Base-by-base conservation (phyloP, 2,329 filamentous ascomycete genomes). In the Calonectria fujianensis region DNA sequence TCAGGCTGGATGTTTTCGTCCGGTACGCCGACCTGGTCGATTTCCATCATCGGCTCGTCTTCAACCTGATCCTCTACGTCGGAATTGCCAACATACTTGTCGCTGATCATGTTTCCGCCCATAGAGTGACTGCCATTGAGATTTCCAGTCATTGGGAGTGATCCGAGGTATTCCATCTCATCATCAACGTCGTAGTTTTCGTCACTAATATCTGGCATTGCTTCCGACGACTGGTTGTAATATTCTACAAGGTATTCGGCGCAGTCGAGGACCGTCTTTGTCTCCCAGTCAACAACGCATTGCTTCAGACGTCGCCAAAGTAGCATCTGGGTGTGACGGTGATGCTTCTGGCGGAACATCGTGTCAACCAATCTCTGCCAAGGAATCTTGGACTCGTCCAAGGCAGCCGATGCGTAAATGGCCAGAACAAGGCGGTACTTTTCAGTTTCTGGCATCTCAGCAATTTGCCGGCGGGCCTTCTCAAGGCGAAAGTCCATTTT, bases 301-400 rank as follows among this genome's bases (percentile, higher is more conserved):
- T 83, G 81, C 73, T 82, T 85, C 59, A 87, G 75, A 5, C 86
- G 84, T 64, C 81, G 81, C 86, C 86, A 88, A 6, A 86, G 76
- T 5, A 88, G 80, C 71, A 83, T 81, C 41, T 85, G 86, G 0
- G 83, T 85, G 14, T 78, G 74, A 6, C 84, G 83, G 59, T 83
- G 83, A 83, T 85, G 88, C 39, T 81, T 84, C n/a, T 78, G 79
- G 51, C 86, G 84, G 69, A 86, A 87, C 8, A 81, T 76, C 50
- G 85, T 84, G 69, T 88, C 83, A 8, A 86, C 84, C 32, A 91
- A 80, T 31, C 80, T 83, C 45, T 80, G 77, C 90, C 90, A 92
- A 0, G 86, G 86, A 51, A 92, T 90, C 61, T 87, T 88, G 11
- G 80, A 77, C 67, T 91, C 90, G 1, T 75, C 82, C 11, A 81